phyloP scores from a whole-genome alignment of 345 rosid species.

The Noccaea bulbosa region DNA sequence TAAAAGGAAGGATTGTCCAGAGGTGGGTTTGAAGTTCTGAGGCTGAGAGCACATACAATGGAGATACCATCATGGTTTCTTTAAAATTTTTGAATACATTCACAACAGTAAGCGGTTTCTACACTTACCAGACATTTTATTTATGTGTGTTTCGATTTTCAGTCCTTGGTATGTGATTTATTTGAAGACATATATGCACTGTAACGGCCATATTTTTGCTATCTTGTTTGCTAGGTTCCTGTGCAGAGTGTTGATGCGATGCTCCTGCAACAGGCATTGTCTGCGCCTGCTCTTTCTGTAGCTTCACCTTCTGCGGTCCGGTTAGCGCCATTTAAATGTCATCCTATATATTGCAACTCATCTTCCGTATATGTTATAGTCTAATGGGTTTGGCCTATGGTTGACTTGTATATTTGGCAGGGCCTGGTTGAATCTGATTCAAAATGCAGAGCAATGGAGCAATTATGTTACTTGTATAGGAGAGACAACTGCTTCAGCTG shows the following conservation, averaged over 20 bases:
- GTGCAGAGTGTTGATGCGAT: conserved; percentile 66
- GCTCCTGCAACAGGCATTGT: conserved; percentile 66
- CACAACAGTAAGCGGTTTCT: conserved; percentile 71
- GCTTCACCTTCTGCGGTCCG: conserved; percentile 92
- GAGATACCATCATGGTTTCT: no score
- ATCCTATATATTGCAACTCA: conserved; percentile 2
- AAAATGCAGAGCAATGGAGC: conserved; percentile 58
- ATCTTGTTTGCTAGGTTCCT: conserved; percentile 59
- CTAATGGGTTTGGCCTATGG: conserved; percentile 21
- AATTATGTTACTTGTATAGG: conserved; percentile 88
- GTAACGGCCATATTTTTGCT: conserved; percentile 15
- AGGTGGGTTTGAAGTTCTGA: no score
- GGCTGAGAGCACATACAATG: no score
- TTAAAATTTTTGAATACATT: conserved; percentile 94
- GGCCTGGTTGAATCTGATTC: conserved; percentile 75
- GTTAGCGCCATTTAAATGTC: conserved; percentile 41
- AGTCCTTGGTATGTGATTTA: conserved; percentile 23
- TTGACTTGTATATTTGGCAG: conserved; percentile 48
- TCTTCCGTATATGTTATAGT: background rate
- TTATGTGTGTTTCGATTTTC: background rate
- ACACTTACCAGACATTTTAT: background rate
- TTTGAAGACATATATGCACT: background rate
- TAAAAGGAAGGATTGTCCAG: no score
- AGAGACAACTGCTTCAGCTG: conserved; percentile 91
- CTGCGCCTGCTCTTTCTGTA: conserved; percentile 76